Conservation (phyloP, 106 monocot species). For the Cymbidium sinense region DNA sequence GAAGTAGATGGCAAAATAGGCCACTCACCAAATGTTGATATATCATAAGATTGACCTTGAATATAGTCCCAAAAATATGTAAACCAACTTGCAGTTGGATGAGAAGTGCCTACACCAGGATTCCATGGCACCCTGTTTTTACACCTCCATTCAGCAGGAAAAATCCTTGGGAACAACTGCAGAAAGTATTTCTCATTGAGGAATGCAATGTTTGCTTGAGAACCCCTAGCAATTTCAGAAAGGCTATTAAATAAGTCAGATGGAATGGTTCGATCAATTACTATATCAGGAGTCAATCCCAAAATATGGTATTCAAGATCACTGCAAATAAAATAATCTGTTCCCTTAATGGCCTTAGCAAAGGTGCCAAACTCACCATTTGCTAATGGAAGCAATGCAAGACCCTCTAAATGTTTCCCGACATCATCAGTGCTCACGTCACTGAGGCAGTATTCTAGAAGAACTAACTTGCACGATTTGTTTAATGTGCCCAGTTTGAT, state of each 20-base stretch:
- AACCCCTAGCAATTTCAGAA: slow-evolving; percentile 52
- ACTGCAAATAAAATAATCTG: slow-evolving; percentile 58
- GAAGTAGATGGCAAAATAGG: slow-evolving; percentile 89
- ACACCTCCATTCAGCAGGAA: slow-evolving; percentile 77
- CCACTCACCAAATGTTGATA: slow-evolving; percentile 80
- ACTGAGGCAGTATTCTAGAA: slow-evolving; percentile 82
- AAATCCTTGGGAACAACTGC: slow-evolving; percentile 60
- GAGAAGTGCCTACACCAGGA: slow-evolving; percentile 29
- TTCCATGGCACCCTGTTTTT: slow-evolving; percentile 60
- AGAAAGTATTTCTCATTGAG: slow-evolving; percentile 52
- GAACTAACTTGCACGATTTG: slow-evolving; percentile 51
- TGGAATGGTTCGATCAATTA: slow-evolving; percentile 64
- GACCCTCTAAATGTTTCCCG: slow-evolving; percentile 48
- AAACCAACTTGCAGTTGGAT: slow-evolving; percentile 61
- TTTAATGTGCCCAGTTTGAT: slow-evolving; percentile 25
- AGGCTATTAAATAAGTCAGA: slow-evolving; percentile 43
- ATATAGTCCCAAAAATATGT: slow-evolving; percentile 88
- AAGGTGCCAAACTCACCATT: slow-evolving; percentile 65
- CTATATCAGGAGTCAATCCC: slow-evolving; percentile 37
- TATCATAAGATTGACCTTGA: slow-evolving; percentile 41
- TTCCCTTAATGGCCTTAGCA: slow-evolving; percentile 29
- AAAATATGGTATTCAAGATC: slow-evolving; percentile 71
- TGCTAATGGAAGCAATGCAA: slow-evolving; percentile 88
- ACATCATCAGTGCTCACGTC: slow-evolving; percentile 56
- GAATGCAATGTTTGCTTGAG: slow-evolving; percentile 47